Evolutionary conservation across 2,329 filamentous ascomycete species (phyloP).

Genomic region (Trichoderma brevicompactum): DNA sequence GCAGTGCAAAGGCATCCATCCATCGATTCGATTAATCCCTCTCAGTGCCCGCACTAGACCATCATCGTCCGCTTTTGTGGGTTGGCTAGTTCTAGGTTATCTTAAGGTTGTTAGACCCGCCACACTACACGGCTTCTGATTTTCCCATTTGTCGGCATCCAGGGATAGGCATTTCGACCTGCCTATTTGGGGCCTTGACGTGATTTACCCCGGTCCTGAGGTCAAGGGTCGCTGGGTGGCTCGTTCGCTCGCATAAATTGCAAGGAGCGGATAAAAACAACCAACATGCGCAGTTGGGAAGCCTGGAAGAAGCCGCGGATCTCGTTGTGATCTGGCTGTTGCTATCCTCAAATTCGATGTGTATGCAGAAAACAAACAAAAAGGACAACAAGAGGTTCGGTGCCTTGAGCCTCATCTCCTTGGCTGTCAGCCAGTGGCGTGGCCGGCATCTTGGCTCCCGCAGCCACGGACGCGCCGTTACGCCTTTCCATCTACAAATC

Average conservation of each 20-base stretch:
- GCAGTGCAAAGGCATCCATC: too few species aligned
- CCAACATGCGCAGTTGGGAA: neutral
- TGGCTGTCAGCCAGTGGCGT: too few species aligned
- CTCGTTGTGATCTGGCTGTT: neutral
- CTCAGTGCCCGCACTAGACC: slow-evolving; percentile 17
- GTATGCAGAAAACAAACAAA: neutral
- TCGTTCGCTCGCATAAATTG: neutral
- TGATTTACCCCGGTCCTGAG: slow-evolving; percentile 24
- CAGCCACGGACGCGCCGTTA: slow-evolving; percentile 3
- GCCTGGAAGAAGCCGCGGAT: neutral
- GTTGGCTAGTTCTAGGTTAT: slow-evolving; percentile 14
- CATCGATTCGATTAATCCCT: neutral
- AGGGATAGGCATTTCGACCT: slow-evolving; percentile 22
- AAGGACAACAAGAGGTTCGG: too few species aligned
- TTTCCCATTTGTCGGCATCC: slow-evolving; percentile 15
- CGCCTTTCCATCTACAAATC: slow-evolving; percentile 10
- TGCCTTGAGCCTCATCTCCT: neutral
- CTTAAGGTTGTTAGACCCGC: slow-evolving; percentile 27
- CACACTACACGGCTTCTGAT: slow-evolving; percentile 5
- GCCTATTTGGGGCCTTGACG: slow-evolving; percentile 19
- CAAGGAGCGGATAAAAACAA: neutral
- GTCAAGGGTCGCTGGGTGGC: slow-evolving; percentile 16
- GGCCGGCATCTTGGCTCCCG: neutral
- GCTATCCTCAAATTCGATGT: neutral
- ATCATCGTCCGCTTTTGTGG: slow-evolving; percentile 7